Conservation (phyloP, 352 stramenopile species). For the Lagenidium sp. region DNA sequence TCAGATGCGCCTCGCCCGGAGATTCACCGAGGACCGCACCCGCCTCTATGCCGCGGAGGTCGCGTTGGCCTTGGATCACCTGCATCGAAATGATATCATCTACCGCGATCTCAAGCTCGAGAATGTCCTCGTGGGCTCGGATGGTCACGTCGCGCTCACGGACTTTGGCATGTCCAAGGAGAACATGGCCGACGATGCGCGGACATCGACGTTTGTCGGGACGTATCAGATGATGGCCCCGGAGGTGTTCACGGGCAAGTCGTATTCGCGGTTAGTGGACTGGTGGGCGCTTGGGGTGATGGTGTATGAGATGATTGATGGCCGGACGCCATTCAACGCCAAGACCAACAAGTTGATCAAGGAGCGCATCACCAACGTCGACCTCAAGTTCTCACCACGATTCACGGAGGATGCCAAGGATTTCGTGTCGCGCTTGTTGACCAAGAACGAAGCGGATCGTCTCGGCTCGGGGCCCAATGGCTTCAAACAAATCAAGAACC, state of each 20-base stretch:
- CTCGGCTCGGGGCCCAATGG: conserved; percentile 89
- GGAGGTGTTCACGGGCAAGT: conserved; percentile 82
- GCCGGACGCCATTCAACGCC: conserved; percentile 79
- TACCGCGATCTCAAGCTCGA: conserved; percentile 98
- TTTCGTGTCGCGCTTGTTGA: conserved; percentile 87
- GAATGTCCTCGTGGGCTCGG: conserved; percentile 95
- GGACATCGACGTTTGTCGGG: conserved; percentile 86
- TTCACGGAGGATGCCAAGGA: conserved; percentile 81
- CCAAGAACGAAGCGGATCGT: conserved; percentile 88
- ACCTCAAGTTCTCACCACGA: conserved; percentile 72
- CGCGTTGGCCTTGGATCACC: conserved; percentile 90
- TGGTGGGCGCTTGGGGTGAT: conserved; percentile 86
- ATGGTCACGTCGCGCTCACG: conserved; percentile 95
- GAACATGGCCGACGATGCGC: conserved; percentile 83
- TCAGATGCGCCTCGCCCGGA: conserved; percentile 80
- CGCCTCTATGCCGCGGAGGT: conserved; percentile 97
- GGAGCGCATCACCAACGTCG: conserved; percentile 76
- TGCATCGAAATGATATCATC: conserved; percentile 94
- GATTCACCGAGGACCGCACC: conserved; percentile 91
- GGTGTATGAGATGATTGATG: conserved; percentile 87
- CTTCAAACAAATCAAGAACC: conserved; percentile 80
- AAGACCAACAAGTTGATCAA: conserved; percentile 84
- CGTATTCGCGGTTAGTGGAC: conserved; percentile 84
- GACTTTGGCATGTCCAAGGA: conserved; percentile 99
- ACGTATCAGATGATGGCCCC: conserved; percentile 92